These are phyloP conservation scores for Cordyceps farinosa DNA, from an alignment of 2,329 filamentous ascomycete genomes.

Conservation along the genomic window DNA sequence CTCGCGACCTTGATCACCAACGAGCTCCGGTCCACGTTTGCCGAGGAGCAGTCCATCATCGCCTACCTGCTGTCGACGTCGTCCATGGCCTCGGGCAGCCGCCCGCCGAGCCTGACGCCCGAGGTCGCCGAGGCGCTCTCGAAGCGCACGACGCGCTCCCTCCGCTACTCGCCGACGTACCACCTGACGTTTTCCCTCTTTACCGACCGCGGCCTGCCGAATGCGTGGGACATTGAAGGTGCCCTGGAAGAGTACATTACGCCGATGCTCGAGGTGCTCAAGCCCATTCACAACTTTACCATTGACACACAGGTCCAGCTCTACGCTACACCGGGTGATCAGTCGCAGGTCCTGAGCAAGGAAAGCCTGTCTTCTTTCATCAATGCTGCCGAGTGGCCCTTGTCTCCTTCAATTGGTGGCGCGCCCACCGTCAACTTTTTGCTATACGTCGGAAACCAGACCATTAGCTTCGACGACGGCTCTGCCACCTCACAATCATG, in stretches of 20 bases:
- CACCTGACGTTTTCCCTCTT: slow-evolving; percentile 96
- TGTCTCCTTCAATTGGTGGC: slow-evolving; percentile 88
- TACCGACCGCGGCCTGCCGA: slow-evolving; percentile 72
- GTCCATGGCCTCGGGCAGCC: slow-evolving; percentile 46
- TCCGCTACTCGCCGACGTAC: slow-evolving; percentile 91
- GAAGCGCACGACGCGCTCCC: slow-evolving; percentile 74
- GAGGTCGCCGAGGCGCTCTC: slow-evolving; percentile 54
- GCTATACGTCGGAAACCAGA: slow-evolving; percentile 79
- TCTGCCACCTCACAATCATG: slow-evolving; percentile 61
- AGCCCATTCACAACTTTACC: slow-evolving; percentile 88
- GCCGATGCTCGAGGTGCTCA: slow-evolving; percentile 75
- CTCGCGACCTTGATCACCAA: slow-evolving; percentile 75
- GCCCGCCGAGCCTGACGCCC: slow-evolving; percentile 44
- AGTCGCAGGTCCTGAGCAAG: slow-evolving; percentile 65
- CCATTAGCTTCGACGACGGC: slow-evolving; percentile 52
- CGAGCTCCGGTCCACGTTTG: slow-evolving; percentile 73
- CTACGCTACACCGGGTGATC: slow-evolving; percentile 70
- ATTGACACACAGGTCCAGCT: slow-evolving; percentile 95
- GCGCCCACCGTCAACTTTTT: slow-evolving; percentile 97
- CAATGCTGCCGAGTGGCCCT: slow-evolving; percentile 95
- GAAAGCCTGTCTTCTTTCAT: slow-evolving; percentile 92
- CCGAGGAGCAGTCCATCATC: slow-evolving; percentile 84
- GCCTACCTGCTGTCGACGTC: slow-evolving; percentile 66
- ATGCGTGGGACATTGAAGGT: slow-evolving; percentile 84
- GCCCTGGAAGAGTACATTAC: slow-evolving; percentile 78